Conservation (phyloP, 2,329 filamentous ascomycete genomes). For the Curvularia eragrostidis region DNA sequence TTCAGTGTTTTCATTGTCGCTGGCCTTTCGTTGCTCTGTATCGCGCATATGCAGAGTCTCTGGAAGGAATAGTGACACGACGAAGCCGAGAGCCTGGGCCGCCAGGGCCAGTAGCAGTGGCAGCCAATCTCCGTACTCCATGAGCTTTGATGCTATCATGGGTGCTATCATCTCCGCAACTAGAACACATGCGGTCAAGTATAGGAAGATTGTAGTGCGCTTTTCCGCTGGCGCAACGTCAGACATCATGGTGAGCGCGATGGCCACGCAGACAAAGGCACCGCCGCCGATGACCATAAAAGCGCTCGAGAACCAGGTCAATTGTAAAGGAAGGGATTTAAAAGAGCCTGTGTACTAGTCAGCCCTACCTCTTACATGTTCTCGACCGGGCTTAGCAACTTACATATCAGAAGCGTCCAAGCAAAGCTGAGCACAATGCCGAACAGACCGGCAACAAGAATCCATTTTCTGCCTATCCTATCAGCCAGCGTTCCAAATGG, state of each 20-base stretch:
- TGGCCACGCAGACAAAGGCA: constrained; percentile 55
- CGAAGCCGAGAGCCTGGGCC: constrained; percentile 37
- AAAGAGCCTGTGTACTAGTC: constrained; percentile 38
- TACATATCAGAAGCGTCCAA: constrained; percentile 46
- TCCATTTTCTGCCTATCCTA: constrained; percentile 55
- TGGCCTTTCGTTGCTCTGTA: constrained; percentile 35
- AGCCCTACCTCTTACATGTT: constrained; percentile 4
- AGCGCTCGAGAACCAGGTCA: constrained; percentile 57
- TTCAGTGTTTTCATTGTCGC: constrained; percentile 24
- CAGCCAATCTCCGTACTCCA: constrained; percentile 44
- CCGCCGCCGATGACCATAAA: constrained; percentile 58
- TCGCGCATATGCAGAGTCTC: constrained; percentile 47
- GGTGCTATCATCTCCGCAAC: constrained; percentile 46
- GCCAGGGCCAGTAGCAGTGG: constrained; percentile 41
- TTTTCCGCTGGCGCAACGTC: constrained; percentile 58
- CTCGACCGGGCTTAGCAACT: constrained; percentile 8
- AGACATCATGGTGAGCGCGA: constrained; percentile 59
- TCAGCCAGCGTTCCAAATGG: constrained; percentile 60
- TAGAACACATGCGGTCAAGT: constrained; percentile 41
- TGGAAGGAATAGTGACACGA: constrained; percentile 39
- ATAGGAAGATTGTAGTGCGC: constrained; percentile 44
- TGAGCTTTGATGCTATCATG: constrained; percentile 41
- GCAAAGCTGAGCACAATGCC: constrained; percentile 48
- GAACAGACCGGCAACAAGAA: constrained; percentile 52
- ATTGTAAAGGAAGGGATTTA: constrained; percentile 52